Base-by-base conservation (phyloP, 306 rosid species). In the Castanea sativa region DNA sequence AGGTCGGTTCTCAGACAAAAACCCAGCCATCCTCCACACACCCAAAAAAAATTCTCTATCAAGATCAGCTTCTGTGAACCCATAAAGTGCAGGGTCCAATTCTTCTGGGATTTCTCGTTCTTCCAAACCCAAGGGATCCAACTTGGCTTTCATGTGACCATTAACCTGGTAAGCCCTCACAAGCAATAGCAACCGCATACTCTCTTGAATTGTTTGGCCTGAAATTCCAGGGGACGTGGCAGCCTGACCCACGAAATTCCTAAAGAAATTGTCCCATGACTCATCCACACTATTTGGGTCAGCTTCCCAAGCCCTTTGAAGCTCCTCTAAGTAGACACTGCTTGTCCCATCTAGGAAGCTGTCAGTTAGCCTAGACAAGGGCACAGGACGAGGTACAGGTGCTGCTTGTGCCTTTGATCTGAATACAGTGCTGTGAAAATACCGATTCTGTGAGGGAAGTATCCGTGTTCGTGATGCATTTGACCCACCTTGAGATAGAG, bases 281-380 rank as follows among this genome's bases (percentile, higher is more conserved):
- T 93, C 99, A 82, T 91, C 99, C 5, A 95, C 97, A 73, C 99
- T 95, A 41, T 78, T 87, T 11, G 99, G 99, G 33, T 93, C 97
- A 71, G 91, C 96, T 73, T 95, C 99, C 99, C 99, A 95, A 20
- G 97, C 97, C 88, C 99, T 89, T 80, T 95, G 98, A 82, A 95
- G 97, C 87, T 93, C 98, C 78, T 95, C 99, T 80, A 91, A 80
- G 76, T 95, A 95, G 69, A 95, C 99, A 81, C 94, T 95, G 81
- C 97, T 95, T 1, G 98, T 92, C 69, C 99, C 99, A 88, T 95
- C 97, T 67, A 93, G 75, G 85, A 95, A 95, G 82, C 96, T 95
- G 41, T 95, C 99, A 11, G 94, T 95, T 23, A 95, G 85, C 86
- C 87, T 86, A 27, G 99, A 95, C 38, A 95, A 96, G 7, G 99